Conservation (phyloP, 202 grass and related monocot species). For the Dendrocalamus latiflorus region DNA sequence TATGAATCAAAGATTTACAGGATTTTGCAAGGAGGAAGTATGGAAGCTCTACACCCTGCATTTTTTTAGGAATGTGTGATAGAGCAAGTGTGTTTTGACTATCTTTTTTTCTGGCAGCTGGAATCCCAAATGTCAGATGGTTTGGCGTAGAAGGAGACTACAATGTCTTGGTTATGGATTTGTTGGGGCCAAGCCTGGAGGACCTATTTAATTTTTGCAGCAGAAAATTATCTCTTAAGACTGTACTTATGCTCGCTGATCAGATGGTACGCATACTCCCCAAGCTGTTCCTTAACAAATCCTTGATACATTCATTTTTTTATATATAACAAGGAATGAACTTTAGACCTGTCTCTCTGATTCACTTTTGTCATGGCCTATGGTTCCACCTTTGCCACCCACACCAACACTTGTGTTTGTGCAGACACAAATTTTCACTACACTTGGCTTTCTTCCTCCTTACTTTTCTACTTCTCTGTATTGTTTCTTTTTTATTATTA, state of each 20-base stretch:
- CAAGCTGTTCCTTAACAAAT: not conserved
- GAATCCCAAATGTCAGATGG: conserved; percentile 90
- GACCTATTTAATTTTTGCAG: conserved; percentile 98
- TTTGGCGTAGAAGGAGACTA: conserved; percentile 97
- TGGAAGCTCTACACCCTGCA: not conserved
- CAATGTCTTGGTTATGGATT: conserved; percentile 98
- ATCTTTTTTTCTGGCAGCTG: conserved; percentile 58
- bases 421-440: not conserved
- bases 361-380: not conserved
- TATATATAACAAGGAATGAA: not conserved
- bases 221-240: conserved; percentile 92
- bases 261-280: conserved; percentile 58
- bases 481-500: not conserved
- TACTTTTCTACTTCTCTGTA: not conserved
- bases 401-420: not conserved
- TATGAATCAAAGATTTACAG: conserved; percentile 96
- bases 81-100: conserved; percentile 26
- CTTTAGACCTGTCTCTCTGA: not conserved
- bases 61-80: not conserved
- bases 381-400: not conserved
- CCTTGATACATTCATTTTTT: not conserved
- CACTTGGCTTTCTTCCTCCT: not conserved
- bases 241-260: conserved; percentile 97
- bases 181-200: conserved; percentile 89
- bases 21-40: conserved; percentile 97